Evolutionary conservation across 345 rosid species (phyloP), one percentile per base, ranked within the genome.

Genomic region (Luvunga scandens): DNA sequence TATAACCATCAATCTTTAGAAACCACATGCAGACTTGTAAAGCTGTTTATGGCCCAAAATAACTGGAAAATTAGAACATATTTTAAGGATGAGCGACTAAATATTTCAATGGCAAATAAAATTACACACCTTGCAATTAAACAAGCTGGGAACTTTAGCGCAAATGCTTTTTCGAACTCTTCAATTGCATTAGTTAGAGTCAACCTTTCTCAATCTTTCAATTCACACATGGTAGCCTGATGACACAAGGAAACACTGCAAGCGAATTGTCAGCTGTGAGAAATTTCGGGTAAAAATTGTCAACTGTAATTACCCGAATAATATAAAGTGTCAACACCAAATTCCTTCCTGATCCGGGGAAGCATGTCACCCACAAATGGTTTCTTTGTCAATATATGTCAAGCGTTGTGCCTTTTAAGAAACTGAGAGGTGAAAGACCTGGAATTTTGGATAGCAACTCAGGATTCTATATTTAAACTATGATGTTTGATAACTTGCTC

Each of bases 171-270:
- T 91, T 97, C 98, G 76, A 94, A 97, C 81, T 91, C 99, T 80
- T 85, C 86, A 59, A 97, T 82, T 97, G 97, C 92, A 94, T 79
- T 84, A 90, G 79, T 85, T 78, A 25, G 99, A 87, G 36, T 97
- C 98, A 69, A 97, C 94, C 89, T 87, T 94, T 39, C 98, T 98
- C 86, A 97, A 81, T 79, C 98, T 89, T 85, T 97, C 99, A 65
- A 97, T 87, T 82, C 94, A 97, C 63, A 94, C 79, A 42, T 98
- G 98, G 12, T 2, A 12, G 3, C 50, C 16, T 45, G 16, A 2
- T 45, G 12, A 45, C 16, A 45, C 18, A 45, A 9, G 18, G 16
- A 45, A 45, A 45, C 16, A 45, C 50, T 9, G 50, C 12, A 38
- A 38, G 50, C 3, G 50, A 45, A 45, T 45, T 9, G 50, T 45